These are phyloP conservation scores for Mortierella sp. DNA, from an alignment of 371 early-diverging fungal species.

Conservation along the genomic window DNA sequence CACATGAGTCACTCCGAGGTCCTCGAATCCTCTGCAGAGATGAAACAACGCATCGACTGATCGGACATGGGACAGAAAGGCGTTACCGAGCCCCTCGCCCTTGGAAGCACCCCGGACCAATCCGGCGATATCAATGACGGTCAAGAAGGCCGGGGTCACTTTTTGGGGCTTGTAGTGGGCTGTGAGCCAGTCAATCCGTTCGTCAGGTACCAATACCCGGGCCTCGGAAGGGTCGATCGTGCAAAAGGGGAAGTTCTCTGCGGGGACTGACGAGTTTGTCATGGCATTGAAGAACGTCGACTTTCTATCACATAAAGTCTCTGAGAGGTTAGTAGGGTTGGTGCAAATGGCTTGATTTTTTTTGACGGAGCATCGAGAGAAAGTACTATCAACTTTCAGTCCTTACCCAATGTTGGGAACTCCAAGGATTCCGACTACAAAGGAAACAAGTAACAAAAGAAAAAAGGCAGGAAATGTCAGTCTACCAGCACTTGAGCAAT, in stretches of 20 bases:
- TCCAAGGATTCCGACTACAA: constrained; percentile 92
- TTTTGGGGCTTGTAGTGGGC: constrained; percentile 77
- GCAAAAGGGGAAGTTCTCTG: constrained; percentile 81
- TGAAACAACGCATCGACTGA: constrained; percentile 99
- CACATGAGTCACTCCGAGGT: constrained; percentile 87
- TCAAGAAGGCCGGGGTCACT: constrained; percentile 85
- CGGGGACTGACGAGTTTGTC: constrained; percentile 35
- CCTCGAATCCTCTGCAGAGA: constrained; percentile 83
- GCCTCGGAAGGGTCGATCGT: constrained; percentile 95
- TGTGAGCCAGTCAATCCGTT: constrained; percentile 92
- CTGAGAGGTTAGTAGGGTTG: neutral
- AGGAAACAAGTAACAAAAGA: neutral
- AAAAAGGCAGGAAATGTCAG: neutral
- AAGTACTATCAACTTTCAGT: neutral
- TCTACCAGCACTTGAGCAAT: no score
- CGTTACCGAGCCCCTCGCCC: constrained; percentile 98
- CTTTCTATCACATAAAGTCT: constrained; percentile 69
- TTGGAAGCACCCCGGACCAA: constrained; percentile 95
- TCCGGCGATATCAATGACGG: constrained; percentile 99
- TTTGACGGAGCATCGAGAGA: neutral
- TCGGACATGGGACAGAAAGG: constrained; percentile 97
- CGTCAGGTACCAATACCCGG: constrained; percentile 95
- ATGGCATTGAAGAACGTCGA: constrained; percentile 94
- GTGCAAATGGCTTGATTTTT: no score
- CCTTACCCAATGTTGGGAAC: constrained; percentile 95